A percentile compares a stretch with the other conserved stretches of the same genome.
Evolutionary conservation across 2,329 filamentous ascomycete genomes (phyloP).

Genomic region (Thermothelomyces thermophilus): DNA sequence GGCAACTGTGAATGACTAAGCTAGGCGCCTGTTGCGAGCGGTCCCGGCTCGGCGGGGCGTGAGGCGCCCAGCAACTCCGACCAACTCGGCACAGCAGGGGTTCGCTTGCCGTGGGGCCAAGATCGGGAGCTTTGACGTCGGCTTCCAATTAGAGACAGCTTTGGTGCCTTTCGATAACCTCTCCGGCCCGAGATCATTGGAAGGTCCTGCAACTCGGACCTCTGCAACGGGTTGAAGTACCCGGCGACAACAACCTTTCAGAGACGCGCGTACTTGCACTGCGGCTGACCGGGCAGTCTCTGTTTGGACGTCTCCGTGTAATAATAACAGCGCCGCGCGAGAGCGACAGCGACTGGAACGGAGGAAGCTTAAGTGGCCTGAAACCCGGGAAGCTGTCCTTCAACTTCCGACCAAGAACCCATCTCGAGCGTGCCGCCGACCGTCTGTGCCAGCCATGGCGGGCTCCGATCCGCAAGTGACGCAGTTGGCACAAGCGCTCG

Average conservation of each 20-base stretch:
- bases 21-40: no score
- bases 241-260: no score
- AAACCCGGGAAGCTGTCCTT: neutral
- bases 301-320: no score
- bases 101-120: neutral
- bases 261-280: no score
- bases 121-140: constrained; percentile 10
- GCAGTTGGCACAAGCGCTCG: constrained; percentile 48
- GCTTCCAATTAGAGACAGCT: constrained; percentile 18
- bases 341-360: no score
- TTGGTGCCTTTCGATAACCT: neutral
- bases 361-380: neutral
- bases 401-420: neutral
- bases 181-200: no score
- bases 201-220: no score
- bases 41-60: neutral
- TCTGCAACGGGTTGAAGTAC: no score
- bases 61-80: neutral
- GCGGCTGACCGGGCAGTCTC: no score
- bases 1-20: neutral
- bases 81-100: neutral
- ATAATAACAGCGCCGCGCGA: no score
- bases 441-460: constrained; percentile 17
- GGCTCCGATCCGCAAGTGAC: constrained; percentile 6
- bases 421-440: neutral